These are phyloP conservation scores for Plectosphaerella sp. DNA, from an alignment of 2,329 filamentous ascomycete species.

Conservation along the genomic window DNA sequence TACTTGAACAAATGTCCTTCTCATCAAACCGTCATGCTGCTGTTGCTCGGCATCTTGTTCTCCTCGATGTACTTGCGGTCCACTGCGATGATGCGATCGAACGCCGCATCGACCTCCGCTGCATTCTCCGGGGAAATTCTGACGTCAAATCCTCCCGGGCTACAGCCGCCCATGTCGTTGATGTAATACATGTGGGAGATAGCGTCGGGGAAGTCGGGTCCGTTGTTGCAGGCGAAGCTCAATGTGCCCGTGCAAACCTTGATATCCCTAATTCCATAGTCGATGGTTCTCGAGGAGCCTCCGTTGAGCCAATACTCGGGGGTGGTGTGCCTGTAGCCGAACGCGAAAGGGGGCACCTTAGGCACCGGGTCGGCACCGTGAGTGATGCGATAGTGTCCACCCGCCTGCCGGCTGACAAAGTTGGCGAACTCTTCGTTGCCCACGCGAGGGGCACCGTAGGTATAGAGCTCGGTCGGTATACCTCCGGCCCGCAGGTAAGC, in stretches of 20 bases:
- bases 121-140: background rate
- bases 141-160: conserved; percentile 5
- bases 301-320: conserved; percentile 63
- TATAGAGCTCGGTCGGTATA: conserved; percentile 52
- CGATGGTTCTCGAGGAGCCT: conserved; percentile 23
- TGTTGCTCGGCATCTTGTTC: background rate
- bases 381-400: conserved; percentile 58
- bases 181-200: conserved; percentile 47
- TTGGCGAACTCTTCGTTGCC: conserved; percentile 52
- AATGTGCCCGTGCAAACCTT: conserved; percentile 42
- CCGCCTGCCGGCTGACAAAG: conserved; percentile 48
- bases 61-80: background rate
- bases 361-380: conserved; percentile 65
- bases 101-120: background rate
- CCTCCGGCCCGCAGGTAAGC: conserved; percentile 49
- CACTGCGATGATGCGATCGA: conserved; percentile 1
- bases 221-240: conserved; percentile 47
- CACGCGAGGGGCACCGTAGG: conserved; percentile 64
- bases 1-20: no score
- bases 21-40: background rate
- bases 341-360: conserved; percentile 55
- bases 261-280: conserved; percentile 35
- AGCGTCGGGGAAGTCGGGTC: conserved; percentile 37
- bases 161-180: conserved; percentile 35
- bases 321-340: conserved; percentile 60